phyloP scores from a whole-genome alignment of 2,329 filamentous ascomycete species.

The Aspergillus neoniger region DNA sequence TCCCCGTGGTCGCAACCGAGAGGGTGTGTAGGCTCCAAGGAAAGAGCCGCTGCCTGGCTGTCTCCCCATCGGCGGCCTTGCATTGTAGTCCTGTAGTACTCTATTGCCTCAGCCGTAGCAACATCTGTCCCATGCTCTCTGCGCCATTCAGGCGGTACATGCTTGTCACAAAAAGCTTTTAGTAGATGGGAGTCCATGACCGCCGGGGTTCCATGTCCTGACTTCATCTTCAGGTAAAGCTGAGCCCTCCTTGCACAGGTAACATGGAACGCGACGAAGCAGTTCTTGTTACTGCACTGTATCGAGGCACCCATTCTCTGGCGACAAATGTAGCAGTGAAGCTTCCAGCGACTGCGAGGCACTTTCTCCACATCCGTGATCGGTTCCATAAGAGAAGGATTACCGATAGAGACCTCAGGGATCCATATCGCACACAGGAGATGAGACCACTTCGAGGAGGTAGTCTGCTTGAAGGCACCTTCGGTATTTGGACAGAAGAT shows the following conservation, averaged over 20 bases:
- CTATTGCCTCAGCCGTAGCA: constrained; percentile 79
- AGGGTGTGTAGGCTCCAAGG: constrained; percentile 72
- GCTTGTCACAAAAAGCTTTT: constrained; percentile 94
- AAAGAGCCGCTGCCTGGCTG: constrained; percentile 78
- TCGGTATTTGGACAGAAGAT: constrained; percentile 98
- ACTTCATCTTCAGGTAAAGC: constrained; percentile 95
- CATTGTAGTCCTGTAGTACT: constrained; percentile 88
- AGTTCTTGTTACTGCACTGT: constrained; percentile 96
- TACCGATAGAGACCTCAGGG: constrained; percentile 91
- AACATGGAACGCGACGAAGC: constrained; percentile 95
- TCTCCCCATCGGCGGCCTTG: constrained; percentile 88
- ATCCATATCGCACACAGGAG: constrained; percentile 98
- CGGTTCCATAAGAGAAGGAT: constrained; percentile 96
- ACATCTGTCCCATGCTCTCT: constrained; percentile 80
- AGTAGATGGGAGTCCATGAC: constrained; percentile 79
- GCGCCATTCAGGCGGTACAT: constrained; percentile 86
- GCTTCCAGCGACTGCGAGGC: constrained; percentile 88
- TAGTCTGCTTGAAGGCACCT: constrained; percentile 97
- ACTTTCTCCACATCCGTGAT: constrained; percentile 98
- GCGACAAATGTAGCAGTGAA: constrained; percentile 93
- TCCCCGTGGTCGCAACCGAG: constrained; percentile 56
- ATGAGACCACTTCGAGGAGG: constrained; percentile 94
- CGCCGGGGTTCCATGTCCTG: constrained; percentile 74
- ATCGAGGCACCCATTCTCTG: constrained; percentile 98
- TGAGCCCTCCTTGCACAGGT: constrained; percentile 88